A percentile compares a stretch with the other conserved stretches of the same genome.
These are phyloP conservation scores for Malus hybrid DNA, from an alignment of 331 rosid species.

Conservation along the genomic window DNA sequence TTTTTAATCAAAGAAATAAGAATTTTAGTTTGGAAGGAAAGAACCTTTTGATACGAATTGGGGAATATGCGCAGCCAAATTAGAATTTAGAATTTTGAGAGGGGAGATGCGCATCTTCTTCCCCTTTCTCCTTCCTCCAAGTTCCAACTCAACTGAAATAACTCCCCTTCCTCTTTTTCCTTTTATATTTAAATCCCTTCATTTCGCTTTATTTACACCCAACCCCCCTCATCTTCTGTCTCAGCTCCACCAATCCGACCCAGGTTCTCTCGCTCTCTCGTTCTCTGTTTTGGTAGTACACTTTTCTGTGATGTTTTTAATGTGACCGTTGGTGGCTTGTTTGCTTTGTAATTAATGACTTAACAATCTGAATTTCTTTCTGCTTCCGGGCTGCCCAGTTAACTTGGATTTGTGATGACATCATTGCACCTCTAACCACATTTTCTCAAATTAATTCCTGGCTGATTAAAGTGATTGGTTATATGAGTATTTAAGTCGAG, in stretches of 20 bases:
- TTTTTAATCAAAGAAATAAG: no score
- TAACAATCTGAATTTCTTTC: not conserved
- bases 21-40: not conserved
- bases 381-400: slow-evolving; percentile 1
- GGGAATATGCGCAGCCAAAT: slow-evolving; percentile 5
- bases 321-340: slow-evolving; percentile 2
- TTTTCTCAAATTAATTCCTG: no score
- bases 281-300: not conserved
- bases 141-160: not conserved
- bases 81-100: not conserved
- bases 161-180: not conserved
- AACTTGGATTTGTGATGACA: not conserved
- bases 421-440: no score
- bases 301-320: not conserved
- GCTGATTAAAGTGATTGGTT: no score
- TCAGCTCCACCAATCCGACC: slow-evolving; percentile 6
- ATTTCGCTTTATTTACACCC: not conserved
- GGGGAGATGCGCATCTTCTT: slow-evolving; percentile 1
- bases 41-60: not conserved
- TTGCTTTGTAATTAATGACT: not conserved
- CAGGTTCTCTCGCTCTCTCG: slow-evolving; percentile 35
- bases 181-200: not conserved
- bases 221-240: slow-evolving; percentile 10
- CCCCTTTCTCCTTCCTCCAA: not conserved
- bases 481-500: no score